Evolutionary conservation across 371 early-diverging fungal genomes (phyloP), one percentile per base, ranked within the genome.

Genomic region (Paraphysoderma sedebokerense): DNA sequence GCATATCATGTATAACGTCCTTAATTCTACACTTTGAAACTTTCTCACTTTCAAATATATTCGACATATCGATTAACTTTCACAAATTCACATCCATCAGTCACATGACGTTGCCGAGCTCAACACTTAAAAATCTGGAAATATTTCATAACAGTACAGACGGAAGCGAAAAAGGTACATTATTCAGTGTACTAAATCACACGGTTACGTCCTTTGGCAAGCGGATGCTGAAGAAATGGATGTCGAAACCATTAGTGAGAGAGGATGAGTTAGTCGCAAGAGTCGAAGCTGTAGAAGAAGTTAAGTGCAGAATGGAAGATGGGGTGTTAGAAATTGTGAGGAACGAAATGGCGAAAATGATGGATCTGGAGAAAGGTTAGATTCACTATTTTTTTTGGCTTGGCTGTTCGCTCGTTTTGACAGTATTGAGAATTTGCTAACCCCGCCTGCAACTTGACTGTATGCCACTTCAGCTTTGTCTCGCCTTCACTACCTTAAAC

Each of bases 121-220:
- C 55, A 29, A 57, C 68, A 9, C 53, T 87, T 24, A 55, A 61
- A 13, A 82, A 82, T 30, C 60, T 90, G 38, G 87, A 90, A 50
- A 66, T 90, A 9, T 81, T 76, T 48, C 63, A 63, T 11, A 82
- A 74, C 42, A 61, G 67, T 39, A 76, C 74, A 2, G 69, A 73
- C 28, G 59, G 57, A 41, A 56, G 57, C 0, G 61, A 53, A 13
- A 52, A 68, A 15, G 81, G 82, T 0, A 68, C 74, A n/a, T n/a
- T 40, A 12, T 20, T 17, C 20, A 15, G 15, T 13, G 17, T 40
- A 29, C 41, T 40, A 2, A 22, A 40, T 29, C 20, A n/a, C 3
- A 40, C 41, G 3, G 9, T 12, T 3, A 20, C 17, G 41, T 26
- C 17, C 5, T 26, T 26, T 6, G 41, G 41, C 4, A 40, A 40